These are phyloP conservation scores for Pseudopithomyces chartarum DNA, from an alignment of 2,329 filamentous ascomycete genomes.

Conservation along the genomic window DNA sequence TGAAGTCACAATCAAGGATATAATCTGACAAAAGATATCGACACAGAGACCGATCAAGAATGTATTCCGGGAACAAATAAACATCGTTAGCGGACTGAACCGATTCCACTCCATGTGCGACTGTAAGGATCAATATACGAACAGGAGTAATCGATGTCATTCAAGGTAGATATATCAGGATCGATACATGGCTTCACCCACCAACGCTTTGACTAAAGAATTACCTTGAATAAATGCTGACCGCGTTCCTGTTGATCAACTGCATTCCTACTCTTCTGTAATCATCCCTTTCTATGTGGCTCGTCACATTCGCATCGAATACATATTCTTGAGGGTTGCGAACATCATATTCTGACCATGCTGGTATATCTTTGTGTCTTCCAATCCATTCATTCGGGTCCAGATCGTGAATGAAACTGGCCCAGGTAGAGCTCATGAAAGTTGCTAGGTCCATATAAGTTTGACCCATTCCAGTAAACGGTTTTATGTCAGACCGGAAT, in stretches of 20 bases:
- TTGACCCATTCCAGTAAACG: slow-evolving; percentile 31
- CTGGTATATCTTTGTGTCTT: neutral
- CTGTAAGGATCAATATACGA: too few relatives aligned
- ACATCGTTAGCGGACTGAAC: too few relatives aligned
- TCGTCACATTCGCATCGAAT: slow-evolving; percentile 46
- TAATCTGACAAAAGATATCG: too few relatives aligned
- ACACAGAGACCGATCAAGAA: too few relatives aligned
- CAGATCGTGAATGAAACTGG: slow-evolving; percentile 45
- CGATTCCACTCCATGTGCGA: too few relatives aligned
- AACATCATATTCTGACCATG: slow-evolving; percentile 18
- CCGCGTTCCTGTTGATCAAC: slow-evolving; percentile 36
- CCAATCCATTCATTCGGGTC: slow-evolving; percentile 32
- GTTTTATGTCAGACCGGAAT: slow-evolving; percentile 38
- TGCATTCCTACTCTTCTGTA: slow-evolving; percentile 48
- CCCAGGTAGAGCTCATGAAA: slow-evolving; percentile 47
- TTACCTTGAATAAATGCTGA: slow-evolving; percentile 15
- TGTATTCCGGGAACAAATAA: too few relatives aligned
- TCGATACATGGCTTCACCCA: too few relatives aligned
- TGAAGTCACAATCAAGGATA: too few relatives aligned
- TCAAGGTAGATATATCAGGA: too few relatives aligned
- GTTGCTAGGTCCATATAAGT: slow-evolving; percentile 41
- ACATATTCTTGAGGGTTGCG: slow-evolving; percentile 46
- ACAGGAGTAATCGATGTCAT: too few relatives aligned
- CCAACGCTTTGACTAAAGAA: too few relatives aligned
- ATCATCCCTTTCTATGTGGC: slow-evolving; percentile 45